Conservation (phyloP, 768 basidiomycete genomes). For the Amanita exitialis region DNA sequence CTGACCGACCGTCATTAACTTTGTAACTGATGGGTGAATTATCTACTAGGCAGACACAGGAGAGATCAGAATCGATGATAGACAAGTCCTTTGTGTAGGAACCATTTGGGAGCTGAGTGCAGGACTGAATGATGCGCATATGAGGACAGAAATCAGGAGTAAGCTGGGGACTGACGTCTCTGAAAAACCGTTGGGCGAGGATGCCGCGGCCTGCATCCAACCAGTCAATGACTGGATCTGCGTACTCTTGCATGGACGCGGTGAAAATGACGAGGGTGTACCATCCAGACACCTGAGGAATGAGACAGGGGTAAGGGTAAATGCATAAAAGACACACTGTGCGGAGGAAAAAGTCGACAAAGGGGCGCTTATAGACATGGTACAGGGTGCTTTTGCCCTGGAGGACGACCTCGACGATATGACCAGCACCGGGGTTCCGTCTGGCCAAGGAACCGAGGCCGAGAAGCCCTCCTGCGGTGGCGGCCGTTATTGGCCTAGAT, state of each 20-base stretch:
- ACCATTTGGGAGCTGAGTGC: slow-evolving; percentile 86
- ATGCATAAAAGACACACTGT: slow-evolving; percentile 43
- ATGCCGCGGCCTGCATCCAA: slow-evolving; percentile 91
- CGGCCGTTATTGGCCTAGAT: slow-evolving; percentile 55
- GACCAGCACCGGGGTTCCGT: slow-evolving; percentile 60
- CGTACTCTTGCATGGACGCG: slow-evolving; percentile 98
- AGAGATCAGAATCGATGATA: slow-evolving; percentile 80
- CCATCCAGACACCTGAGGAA: slow-evolving; percentile 83
- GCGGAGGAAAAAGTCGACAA: slow-evolving; percentile 89
- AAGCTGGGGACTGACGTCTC: slow-evolving; percentile 60
- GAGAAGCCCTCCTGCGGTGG: slow-evolving; percentile 47
- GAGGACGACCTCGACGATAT: slow-evolving; percentile 89
- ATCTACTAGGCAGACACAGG: slow-evolving; percentile 91
- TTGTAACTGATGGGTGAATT: slow-evolving; percentile 92
- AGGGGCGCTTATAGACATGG: slow-evolving; percentile 97
- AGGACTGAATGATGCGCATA: slow-evolving; percentile 46
- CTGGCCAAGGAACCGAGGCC: slow-evolving; percentile 43
- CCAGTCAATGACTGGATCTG: slow-evolving; percentile 99
- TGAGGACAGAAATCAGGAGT: slow-evolving; percentile 5
- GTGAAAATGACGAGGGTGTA: slow-evolving; percentile 99
- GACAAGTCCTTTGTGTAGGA: slow-evolving; percentile 92
- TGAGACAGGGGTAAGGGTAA: not conserved
- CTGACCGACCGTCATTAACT: slow-evolving; percentile 78
- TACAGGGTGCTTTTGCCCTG: slow-evolving; percentile 86
- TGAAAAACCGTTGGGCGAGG: slow-evolving; percentile 79